Evolutionary conservation across 2,329 filamentous ascomycete genomes (phyloP), one percentile per base, ranked within the genome.

Genomic region (Exophiala phaeomuriformis): DNA sequence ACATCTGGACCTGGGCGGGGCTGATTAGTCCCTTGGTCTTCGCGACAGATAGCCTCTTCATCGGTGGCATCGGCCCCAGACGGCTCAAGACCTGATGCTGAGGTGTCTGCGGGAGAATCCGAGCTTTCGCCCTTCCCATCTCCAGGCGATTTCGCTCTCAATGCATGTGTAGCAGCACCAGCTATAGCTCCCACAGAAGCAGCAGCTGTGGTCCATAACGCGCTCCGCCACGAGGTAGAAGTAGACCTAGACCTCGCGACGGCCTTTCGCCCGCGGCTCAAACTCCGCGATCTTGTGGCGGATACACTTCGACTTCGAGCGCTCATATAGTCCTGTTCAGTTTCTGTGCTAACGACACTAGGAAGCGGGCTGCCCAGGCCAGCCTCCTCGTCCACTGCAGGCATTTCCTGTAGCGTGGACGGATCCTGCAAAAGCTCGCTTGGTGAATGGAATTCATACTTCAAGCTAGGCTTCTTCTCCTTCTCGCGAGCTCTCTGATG

Each of bases 361-460:
- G 60, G 61, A 36, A 63, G 53, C 2, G 61, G 60, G 42, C 60
- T 62, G 10, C 32, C 49, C 5, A 49, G 37, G 37, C 44, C 31
- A 37, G 45, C 36, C 10, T 49, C 52, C 19, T 57, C 52, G 9
- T 59, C 52, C 12, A 49, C 27, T 6, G 64, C 61, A 51, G 58
- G 65, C 2, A 56, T 57, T 5, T 47, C 51, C 4, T 36, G 63
- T 61, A 51, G 68, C 53, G 5, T 60, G 33, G 52, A 58, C 1
- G 69, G 69, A 51, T 73, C 71, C 46, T 69, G 70, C 9, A 75
- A 58, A 7, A 75, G 65, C 52, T 75, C 72, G 1, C 72, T 73
- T 1, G 72, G 71, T 12, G 72, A 74, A 55, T 75, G 72, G 51
- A 75, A 75, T 47, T 74, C 71, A 52, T 74, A 73, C 37, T 68